phyloP scores from a whole-genome alignment of 2,329 filamentous ascomycete genomes.

The Emergomyces pasteurianus region DNA sequence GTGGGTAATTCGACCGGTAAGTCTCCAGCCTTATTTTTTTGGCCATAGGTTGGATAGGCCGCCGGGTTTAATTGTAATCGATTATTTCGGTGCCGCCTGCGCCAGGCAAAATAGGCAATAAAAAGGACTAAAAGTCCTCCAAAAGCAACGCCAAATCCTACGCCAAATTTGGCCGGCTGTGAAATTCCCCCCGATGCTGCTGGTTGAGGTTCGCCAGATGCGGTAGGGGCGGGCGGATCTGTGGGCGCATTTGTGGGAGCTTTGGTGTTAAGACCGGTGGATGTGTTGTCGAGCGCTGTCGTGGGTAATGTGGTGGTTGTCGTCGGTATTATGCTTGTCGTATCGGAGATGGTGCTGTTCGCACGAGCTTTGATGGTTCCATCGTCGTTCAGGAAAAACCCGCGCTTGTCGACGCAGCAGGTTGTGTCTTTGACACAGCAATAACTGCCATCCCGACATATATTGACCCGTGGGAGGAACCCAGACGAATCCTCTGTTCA shows the following conservation, averaged over 20 bases:
- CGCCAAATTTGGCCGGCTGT: not conserved
- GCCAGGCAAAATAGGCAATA: not conserved
- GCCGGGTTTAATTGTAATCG: not conserved
- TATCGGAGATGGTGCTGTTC: not conserved
- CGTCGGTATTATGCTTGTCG: not conserved
- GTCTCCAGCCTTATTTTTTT: not conserved
- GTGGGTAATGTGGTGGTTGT: not conserved
- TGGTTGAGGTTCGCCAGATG: not conserved
- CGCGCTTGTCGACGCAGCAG: not conserved
- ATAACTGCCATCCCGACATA: not conserved
- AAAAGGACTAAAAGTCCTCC: not conserved
- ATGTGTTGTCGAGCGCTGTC: not conserved
- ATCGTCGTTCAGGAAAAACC: not conserved
- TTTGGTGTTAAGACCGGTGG: too few species aligned
- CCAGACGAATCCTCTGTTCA: not conserved
- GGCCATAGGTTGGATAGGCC: not conserved
- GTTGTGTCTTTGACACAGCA: not conserved
- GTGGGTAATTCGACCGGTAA: not conserved
- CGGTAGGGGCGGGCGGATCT: not conserved
- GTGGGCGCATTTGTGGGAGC: too few species aligned
- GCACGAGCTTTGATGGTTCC: not conserved
- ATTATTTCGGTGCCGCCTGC: not conserved
- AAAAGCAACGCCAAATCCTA: not conserved
- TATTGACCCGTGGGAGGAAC: not conserved
- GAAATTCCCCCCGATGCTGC: not conserved